A percentile compares a stretch with the other conserved stretches of the same genome.
These are phyloP conservation scores for Rutstroemia sp. DNA, from an alignment of 2,329 filamentous ascomycete species.

Conservation along the genomic window DNA sequence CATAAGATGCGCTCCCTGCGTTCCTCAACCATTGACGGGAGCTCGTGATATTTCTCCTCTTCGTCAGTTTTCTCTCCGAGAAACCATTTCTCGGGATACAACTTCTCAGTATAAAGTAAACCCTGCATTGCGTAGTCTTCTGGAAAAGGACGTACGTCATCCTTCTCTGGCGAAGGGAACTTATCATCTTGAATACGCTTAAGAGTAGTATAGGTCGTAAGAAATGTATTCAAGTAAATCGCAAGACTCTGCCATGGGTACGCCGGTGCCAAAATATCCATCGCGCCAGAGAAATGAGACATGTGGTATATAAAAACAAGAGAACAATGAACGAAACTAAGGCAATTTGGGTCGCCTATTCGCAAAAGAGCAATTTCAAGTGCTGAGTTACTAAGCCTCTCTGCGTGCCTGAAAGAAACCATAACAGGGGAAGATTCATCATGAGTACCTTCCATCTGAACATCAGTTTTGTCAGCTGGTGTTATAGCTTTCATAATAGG, in stretches of 20 bases:
- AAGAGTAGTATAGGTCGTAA: constrained; percentile 5
- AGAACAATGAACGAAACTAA: constrained; percentile 18
- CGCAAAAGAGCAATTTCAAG: constrained; percentile 15
- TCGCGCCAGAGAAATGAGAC: constrained; percentile 13
- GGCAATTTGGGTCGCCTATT: constrained; percentile 19
- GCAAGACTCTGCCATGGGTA: constrained; percentile 18
- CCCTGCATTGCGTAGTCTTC: constrained; percentile 21
- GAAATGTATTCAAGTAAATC: constrained; percentile 16
- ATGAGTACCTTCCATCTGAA: constrained; percentile 8
- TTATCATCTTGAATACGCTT: constrained; percentile 12
- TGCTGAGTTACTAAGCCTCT: constrained; percentile 10
- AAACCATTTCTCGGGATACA: constrained; percentile 20
- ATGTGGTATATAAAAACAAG: constrained; percentile 19
- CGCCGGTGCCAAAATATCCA: constrained; percentile 10
- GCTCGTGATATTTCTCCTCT: constrained; percentile 24
- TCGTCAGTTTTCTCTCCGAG: constrained; percentile 20
- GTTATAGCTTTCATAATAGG: constrained; percentile 20
- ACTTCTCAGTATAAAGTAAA: constrained; percentile 16
- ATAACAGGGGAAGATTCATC: constrained; percentile 1
- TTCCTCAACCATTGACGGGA: constrained; percentile 22
- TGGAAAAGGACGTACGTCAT: constrained; percentile 17
- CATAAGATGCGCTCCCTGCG: constrained; percentile 23
- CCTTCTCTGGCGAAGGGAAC: constrained; percentile 20
- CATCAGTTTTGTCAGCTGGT: constrained; percentile 6
- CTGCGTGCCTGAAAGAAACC: constrained; percentile 13